Evolutionary conservation across 352 stramenopile genomes (phyloP).

Genomic region (Pythium periplocum): DNA sequence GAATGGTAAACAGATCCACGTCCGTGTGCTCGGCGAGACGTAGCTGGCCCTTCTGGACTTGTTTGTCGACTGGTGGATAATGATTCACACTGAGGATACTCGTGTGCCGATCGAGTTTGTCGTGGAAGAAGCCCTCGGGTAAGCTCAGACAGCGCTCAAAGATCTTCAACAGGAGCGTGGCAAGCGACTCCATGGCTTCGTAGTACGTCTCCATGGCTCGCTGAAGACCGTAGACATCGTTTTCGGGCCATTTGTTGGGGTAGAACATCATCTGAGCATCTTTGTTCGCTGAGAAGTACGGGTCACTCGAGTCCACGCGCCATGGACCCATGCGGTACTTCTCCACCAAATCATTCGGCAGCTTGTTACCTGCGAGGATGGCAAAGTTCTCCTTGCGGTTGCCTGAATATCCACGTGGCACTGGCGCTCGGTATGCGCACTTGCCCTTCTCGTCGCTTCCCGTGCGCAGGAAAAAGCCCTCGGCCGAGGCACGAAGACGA

Average conservation of each 20-base stretch:
- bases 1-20: slow-evolving; percentile 20
- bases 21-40: slow-evolving; percentile 19
- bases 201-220: slow-evolving; percentile 19
- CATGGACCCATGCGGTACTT: slow-evolving; percentile 22
- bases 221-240: slow-evolving; percentile 10
- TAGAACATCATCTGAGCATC: slow-evolving; percentile 22
- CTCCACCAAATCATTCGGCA: slow-evolving; percentile 20
- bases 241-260: slow-evolving; percentile 17
- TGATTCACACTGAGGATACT: slow-evolving; percentile 23
- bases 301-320: slow-evolving; percentile 2
- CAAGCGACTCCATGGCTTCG: slow-evolving; percentile 10
- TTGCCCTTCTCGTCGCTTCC: slow-evolving; percentile 2
- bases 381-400: slow-evolving; percentile 19
- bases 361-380: slow-evolving; percentile 11
- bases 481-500: neutral
- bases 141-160: slow-evolving; percentile 16
- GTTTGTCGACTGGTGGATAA: slow-evolving; percentile 14
- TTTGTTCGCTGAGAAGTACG: slow-evolving; percentile 8
- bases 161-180: slow-evolving; percentile 8
- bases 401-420: slow-evolving; percentile 16
- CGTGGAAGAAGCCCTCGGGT: slow-evolving; percentile 10
- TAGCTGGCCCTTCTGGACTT: slow-evolving; percentile 12
- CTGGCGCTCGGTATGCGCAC: slow-evolving; percentile 13
- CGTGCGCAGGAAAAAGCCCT: slow-evolving; percentile 7
- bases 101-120: slow-evolving; percentile 11